Percentiles rank a stretch among this genome's conserved stretches.
phyloP scores from a whole-genome alignment of 2,329 filamentous ascomycete genomes.

The Hyphodiscus sp. region DNA sequence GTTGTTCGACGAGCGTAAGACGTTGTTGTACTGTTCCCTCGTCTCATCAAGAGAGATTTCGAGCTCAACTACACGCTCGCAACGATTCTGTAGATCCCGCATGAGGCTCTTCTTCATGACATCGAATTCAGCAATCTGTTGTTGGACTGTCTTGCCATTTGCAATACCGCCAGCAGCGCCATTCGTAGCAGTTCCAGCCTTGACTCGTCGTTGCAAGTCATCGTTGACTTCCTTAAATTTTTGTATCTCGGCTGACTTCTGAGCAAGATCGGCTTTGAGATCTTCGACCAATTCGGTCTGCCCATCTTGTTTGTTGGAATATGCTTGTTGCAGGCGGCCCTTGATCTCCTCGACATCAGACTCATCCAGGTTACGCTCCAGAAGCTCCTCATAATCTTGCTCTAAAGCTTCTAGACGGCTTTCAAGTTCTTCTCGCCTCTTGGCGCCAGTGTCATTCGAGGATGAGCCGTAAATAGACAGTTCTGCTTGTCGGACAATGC shows the following conservation, averaged over 20 bases:
- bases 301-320: constrained; percentile 66
- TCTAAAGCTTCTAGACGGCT: constrained; percentile 67
- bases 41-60: constrained; percentile 98
- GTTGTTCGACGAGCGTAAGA: constrained; percentile 93
- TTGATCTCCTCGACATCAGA: constrained; percentile 82
- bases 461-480: constrained; percentile 69
- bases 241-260: constrained; percentile 75
- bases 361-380: constrained; percentile 72
- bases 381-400: constrained; percentile 74
- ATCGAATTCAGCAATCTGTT: constrained; percentile 98
- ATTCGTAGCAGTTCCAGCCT: constrained; percentile 56
- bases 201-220: constrained; percentile 68
- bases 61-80: constrained; percentile 94
- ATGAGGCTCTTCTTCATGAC: constrained; percentile 99
- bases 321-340: constrained; percentile 67
- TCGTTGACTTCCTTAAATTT: constrained; percentile 77
- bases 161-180: constrained; percentile 49
- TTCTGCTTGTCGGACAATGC: constrained; percentile 88
- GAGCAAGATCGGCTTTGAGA: constrained; percentile 66
- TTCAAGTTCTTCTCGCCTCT: constrained; percentile 71
- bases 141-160: constrained; percentile 87
- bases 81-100: constrained; percentile 96
- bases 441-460: constrained; percentile 56
- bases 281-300: constrained; percentile 70
- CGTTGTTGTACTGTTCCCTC: constrained; percentile 98